Base-by-base conservation (phyloP, 805 yeast genomes). In the Debaryomyces hansenii region DNA sequence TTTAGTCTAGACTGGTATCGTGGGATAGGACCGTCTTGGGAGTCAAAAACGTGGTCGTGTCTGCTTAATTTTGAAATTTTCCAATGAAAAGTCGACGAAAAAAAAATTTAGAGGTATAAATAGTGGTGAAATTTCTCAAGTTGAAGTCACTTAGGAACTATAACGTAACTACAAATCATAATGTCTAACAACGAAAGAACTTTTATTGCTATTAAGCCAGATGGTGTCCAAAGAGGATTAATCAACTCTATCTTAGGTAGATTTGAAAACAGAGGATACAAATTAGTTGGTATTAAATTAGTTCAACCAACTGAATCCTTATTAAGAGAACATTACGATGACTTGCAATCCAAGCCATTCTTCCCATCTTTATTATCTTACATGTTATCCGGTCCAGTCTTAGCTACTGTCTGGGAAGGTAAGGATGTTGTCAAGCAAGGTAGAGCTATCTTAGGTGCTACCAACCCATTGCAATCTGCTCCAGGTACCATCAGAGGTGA, bases 401-500 rank as follows among this genome's bases (percentile, higher is more conserved):
- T 92, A 65, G 99, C 99, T 64, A 94, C 97, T 72, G 97, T 91
- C 64, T 94, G 99, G 99, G 98, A 94, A 79, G 99, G 99, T 77
- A 94, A 91, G 82, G 97, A 94, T 69, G 99, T 84, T 72, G 99
- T 94, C 75, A 91, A 92, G 81, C 96, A 89, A 75, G 99, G 99
- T 74, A 87, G 99, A 80, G 85, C 81, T 65, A 85, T 94, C 72
- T 84, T 94, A 66, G 99, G 99, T 78, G 98, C 99, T 63, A 94
- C 99, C 75, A 92, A 94, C 88, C 99, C 99, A 71, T 81, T 86
- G 71, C 84, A 82, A 63, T 88, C 97, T 63, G 92, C 96, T 59
- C 98, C 98, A 75, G 99, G 99, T 75, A 94, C 99, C 77, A 94
- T 94, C 83, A 90, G 99, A 82, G 98, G 96, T 74, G 99, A 94